Conservation (phyloP, 2,329 filamentous ascomycete species). For the Aspergillus jensenii region DNA sequence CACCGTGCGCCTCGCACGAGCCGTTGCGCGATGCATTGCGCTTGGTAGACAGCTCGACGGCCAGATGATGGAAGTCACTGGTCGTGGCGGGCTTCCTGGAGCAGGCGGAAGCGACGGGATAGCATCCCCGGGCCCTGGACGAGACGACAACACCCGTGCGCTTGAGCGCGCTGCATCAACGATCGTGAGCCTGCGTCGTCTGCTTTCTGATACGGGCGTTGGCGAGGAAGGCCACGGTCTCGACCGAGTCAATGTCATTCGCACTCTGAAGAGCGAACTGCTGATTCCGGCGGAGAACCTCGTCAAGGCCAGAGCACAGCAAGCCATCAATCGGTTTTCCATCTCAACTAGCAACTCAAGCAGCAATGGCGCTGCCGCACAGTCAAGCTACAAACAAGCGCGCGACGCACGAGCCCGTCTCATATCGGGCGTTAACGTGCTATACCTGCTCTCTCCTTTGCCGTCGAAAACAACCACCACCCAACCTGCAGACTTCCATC, state of each 20-base stretch:
- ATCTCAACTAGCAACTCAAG: slow-evolving; percentile 54
- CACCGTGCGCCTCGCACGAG: slow-evolving; percentile 72
- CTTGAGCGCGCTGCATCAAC: slow-evolving; percentile 82
- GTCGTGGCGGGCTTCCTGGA: slow-evolving; percentile 32
- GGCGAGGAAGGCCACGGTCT: slow-evolving; percentile 76
- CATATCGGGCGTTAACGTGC: slow-evolving; percentile 69
- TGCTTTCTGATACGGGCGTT: slow-evolving; percentile 65
- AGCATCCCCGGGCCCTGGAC: slow-evolving; percentile 31
- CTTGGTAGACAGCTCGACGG: slow-evolving; percentile 83
- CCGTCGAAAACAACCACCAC: slow-evolving; percentile 49
- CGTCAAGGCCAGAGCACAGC: slow-evolving; percentile 71
- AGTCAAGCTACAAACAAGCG: slow-evolving; percentile 56
- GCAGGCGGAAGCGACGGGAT: slow-evolving; percentile 35
- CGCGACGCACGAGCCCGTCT: slow-evolving; percentile 76
- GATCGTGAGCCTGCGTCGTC: slow-evolving; percentile 70
- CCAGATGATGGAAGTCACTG: slow-evolving; percentile 71
- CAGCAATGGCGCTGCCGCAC: slow-evolving; percentile 28
- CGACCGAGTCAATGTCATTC: slow-evolving; percentile 70
- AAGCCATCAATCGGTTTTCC: slow-evolving; percentile 80
- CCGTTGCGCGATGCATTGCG: slow-evolving; percentile 75
- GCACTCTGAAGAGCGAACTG: slow-evolving; percentile 67
- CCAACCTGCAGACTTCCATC: slow-evolving; percentile 53
- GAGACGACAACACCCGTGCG: slow-evolving; percentile 74
- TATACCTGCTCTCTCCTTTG: slow-evolving; percentile 79
- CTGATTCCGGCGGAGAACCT: slow-evolving; percentile 71